Conservation (phyloP, 208 protist species). For the Wallacemonas sp. region DNA sequence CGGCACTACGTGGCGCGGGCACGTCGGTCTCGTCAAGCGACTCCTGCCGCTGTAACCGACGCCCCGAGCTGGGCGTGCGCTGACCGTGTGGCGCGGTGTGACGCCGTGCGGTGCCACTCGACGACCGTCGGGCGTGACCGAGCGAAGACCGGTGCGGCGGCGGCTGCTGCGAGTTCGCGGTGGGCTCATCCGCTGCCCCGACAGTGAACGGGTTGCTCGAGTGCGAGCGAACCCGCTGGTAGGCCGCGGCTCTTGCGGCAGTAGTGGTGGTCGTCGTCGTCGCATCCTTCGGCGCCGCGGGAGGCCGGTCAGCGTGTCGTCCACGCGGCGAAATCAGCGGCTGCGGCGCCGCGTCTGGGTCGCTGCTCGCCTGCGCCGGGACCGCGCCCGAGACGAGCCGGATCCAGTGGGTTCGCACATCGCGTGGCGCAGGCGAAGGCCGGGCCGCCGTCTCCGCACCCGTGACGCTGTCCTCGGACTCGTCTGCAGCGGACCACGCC, state of each 20-base stretch:
- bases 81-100: neutral
- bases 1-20: conserved; percentile 4
- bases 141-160: no score
- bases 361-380: no score
- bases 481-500: conserved; percentile 1
- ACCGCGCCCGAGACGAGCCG: neutral
- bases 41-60: neutral
- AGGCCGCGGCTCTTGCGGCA: neutral
- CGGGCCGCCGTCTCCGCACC: no score
- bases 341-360: no score
- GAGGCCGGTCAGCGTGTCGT: neutral
- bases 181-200: neutral
- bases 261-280: neutral
- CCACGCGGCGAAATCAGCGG: conserved; percentile 3
- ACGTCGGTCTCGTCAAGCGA: neutral
- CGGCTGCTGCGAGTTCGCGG: neutral
- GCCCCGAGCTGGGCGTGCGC: neutral
- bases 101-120: neutral
- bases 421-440: neutral
- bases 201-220: neutral
- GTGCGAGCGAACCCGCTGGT: conserved; percentile 10
- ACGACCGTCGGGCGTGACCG: neutral
- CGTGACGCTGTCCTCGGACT: no score
- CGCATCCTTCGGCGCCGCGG: no score
- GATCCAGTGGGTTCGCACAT: conserved; percentile 5